Conservation (phyloP, 225 moss, liverwort and hornwort species). For the Physcomitrellopsis africana region DNA sequence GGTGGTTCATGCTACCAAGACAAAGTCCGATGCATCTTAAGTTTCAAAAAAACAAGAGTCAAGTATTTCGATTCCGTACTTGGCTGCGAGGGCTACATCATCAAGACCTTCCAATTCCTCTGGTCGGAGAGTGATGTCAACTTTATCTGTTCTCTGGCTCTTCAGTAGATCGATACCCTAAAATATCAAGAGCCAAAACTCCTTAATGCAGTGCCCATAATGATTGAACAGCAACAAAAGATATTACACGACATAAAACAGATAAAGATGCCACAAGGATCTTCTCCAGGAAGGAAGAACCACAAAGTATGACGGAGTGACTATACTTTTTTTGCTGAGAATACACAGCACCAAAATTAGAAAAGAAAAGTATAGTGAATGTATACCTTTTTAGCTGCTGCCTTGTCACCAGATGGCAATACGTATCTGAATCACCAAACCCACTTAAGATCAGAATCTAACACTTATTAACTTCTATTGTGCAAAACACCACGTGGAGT, state of each 20-base stretch:
- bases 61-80: conserved; percentile 53
- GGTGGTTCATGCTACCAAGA: background rate
- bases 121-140: conserved; percentile 97
- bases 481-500: background rate
- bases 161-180: conserved; percentile 85
- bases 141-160: conserved; percentile 99
- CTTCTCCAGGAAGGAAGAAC: background rate
- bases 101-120: conserved; percentile 98
- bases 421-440: conserved; percentile 68
- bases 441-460: conserved; percentile 27
- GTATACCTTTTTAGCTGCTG: conserved; percentile 82
- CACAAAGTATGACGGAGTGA: background rate
- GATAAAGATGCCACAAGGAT: background rate
- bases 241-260: conserved; percentile 13
- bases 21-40: too few species aligned
- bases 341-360: conserved; percentile 2
- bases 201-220: conserved; percentile 4
- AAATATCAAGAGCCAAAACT: conserved; percentile 12
- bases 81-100: conserved; percentile 96
- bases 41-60: background rate
- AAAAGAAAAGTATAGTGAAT: background rate
- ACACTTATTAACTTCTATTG: background rate
- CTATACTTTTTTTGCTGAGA: background rate
- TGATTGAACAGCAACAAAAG: conserved; percentile 2
- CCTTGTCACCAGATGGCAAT: conserved; percentile 85